Evolutionary conservation across 495 filamentous ascomycete genomes (phyloP).

Genomic region (Stereocaulon alpinum): DNA sequence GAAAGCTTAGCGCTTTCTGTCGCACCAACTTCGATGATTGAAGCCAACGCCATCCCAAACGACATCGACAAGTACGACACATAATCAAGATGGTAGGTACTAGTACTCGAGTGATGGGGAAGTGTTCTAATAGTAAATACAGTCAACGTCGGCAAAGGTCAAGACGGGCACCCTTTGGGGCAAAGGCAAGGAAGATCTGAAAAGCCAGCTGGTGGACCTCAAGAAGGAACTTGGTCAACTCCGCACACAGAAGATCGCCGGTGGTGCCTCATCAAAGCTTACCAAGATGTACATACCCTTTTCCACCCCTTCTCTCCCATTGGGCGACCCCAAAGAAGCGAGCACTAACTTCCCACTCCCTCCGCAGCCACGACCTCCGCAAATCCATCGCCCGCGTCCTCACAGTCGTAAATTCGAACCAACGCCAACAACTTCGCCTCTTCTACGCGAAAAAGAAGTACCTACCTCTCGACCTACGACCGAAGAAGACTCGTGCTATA

Average conservation of each 20-base stretch:
- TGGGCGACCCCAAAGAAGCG: not conserved
- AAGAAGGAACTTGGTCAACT: constrained; percentile 90
- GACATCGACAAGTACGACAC: constrained; percentile 1
- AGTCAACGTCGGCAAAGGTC: constrained; percentile 93
- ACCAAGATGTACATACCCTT: constrained; percentile 68
- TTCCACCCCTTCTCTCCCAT: not conserved
- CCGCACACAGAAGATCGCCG: constrained; percentile 94
- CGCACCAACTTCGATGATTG: constrained; percentile 12
- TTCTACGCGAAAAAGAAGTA: constrained; percentile 99
- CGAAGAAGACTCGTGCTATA: constrained; percentile 94
- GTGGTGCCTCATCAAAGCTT: constrained; percentile 83
- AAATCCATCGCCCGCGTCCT: constrained; percentile 98
- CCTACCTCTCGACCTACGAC: constrained; percentile 88
- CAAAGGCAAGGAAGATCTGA: constrained; percentile 97
- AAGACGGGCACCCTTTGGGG: constrained; percentile 92
- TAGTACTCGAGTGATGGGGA: not conserved
- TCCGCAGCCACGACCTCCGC: constrained; percentile 84
- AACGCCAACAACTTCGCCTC: constrained; percentile 90
- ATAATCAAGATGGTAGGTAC: constrained; percentile 21
- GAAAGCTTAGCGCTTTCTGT: constrained; percentile 7
- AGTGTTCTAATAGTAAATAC: constrained; percentile 22
- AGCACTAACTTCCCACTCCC: not conserved
- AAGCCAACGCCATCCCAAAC: constrained; percentile 7
- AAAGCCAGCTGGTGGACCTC: constrained; percentile 83
- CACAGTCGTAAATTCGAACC: constrained; percentile 98